Conservation (phyloP, 2,329 filamentous ascomycete species). For the Hymenoscyphus fraxineus region DNA sequence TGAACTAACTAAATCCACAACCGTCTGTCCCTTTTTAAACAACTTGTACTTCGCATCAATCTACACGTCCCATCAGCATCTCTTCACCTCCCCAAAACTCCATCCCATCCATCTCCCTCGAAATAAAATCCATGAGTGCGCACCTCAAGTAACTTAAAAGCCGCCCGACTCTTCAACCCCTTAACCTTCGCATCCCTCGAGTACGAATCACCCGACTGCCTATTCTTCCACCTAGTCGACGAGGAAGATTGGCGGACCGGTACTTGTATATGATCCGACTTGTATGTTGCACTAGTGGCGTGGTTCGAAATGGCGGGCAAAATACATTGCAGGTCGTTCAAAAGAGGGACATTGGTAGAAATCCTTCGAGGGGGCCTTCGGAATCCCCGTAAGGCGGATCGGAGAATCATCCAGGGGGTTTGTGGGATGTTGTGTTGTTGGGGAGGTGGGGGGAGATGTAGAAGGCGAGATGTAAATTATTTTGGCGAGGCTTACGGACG, state of each 20-base stretch:
- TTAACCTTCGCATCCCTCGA: conserved; percentile 72
- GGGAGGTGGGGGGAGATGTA: neutral
- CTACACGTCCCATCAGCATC: conserved; percentile 46
- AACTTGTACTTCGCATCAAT: conserved; percentile 79
- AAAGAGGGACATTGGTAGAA: conserved; percentile 8
- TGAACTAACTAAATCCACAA: conserved; percentile 76
- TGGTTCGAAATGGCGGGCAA: neutral
- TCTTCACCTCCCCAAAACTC: neutral
- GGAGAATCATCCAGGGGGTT: conserved; percentile 28
- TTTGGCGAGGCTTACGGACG: neutral
- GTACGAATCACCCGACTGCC: conserved; percentile 71
- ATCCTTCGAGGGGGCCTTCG: conserved; percentile 12
- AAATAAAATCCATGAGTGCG: neutral
- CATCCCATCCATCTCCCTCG: neutral
- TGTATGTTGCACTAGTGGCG: conserved; percentile 7
- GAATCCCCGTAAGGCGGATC: conserved; percentile 21
- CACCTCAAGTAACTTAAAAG: conserved; percentile 88
- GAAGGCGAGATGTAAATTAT: neutral
- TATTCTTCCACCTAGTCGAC: conserved; percentile 75
- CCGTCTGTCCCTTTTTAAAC: conserved; percentile 76
- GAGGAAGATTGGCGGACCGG: conserved; percentile 48
- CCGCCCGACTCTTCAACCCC: conserved; percentile 82
- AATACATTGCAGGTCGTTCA: neutral
- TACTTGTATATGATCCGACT: neutral
- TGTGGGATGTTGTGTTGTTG: neutral